Base-by-base conservation (phyloP, 345 rosid genomes). In the Boechera stricta region DNA sequence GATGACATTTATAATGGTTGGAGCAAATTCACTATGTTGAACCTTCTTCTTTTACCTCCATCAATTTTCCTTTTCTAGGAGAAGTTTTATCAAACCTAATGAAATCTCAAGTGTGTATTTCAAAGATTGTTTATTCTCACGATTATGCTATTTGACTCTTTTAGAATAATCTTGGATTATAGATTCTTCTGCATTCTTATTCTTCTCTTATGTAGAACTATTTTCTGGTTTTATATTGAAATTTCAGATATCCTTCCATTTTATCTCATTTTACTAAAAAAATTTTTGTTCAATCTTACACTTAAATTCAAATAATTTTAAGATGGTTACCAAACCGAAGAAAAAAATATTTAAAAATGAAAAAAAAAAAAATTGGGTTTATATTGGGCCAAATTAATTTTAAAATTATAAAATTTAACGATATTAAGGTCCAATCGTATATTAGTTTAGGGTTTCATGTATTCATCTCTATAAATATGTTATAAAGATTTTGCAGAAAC, bases 351-450 rank as follows among this genome's bases (percentile, higher is more conserved):
- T 24, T 39, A 41, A 21, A 62, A 62, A 39, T 7, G 3, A 41
- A 62, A 62, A 0, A 41, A 62, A 62, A 0, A 2, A 24, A 26
- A 48, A 35, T 8, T 21, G 32, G 36, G 47, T 8, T 33, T 45
- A 12, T 1, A 21, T 21, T 71, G 57, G 57, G 67, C 75, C 75
- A 13, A 47, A 71, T 16, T 58, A 58, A 18, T 13, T 45, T 58
- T 2, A 6, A 28, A 2, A 41, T 10, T 16, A 29, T 6, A 3
- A 24, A 21, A 21, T 21, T 16, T 32, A 28, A 69, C n/a, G 2
- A 47, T 5, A 59, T 47, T 33, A 8, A 57, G 6, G 16, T 71
- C 58, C 48, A 59, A 13, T 24, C 8, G 1, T 15, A 11, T 44
- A 11, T 18, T 10, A 44, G 15, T 35, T 8, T 59, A 71, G 75